Percentiles rank a stretch among this genome's conserved stretches.
Conservation (phyloP, 495 filamentous ascomycete species). For the Daldinia concentrica region DNA sequence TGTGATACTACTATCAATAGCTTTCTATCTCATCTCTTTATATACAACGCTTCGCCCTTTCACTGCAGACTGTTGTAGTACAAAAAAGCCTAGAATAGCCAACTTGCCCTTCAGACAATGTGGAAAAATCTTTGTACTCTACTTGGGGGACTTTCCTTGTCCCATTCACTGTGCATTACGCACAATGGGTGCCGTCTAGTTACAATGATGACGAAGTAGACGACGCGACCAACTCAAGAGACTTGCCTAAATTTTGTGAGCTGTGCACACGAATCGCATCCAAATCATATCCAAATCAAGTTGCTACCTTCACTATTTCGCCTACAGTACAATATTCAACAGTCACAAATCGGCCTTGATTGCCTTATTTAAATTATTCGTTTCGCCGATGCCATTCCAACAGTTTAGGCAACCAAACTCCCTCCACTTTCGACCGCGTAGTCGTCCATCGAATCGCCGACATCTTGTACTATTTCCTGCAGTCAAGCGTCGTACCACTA, state of each 20-base stretch:
- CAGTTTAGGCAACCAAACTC: background rate
- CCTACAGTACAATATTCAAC: background rate
- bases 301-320: background rate
- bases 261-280: background rate
- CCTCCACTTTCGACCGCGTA: background rate
- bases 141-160: background rate
- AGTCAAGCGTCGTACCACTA: constrained; percentile 11
- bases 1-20: background rate
- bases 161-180: background rate
- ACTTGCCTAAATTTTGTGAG: constrained; percentile 5
- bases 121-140: constrained; percentile 17
- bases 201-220: constrained; percentile 13
- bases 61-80: constrained; percentile 21
- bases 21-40: constrained; percentile 13
- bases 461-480: background rate
- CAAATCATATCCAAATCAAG: background rate
- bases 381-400: constrained; percentile 6
- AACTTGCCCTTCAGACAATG: constrained; percentile 11
- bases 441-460: background rate
- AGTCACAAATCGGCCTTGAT: constrained; percentile 1
- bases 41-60: background rate
- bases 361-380: background rate
- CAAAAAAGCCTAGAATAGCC: constrained; percentile 3
- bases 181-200: constrained; percentile 12
- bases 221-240: background rate